A percentile compares a stretch with the other conserved stretches of the same genome.
Evolutionary conservation across 1,284 basidiomycete genomes (phyloP).

Genomic region (Leccinum subspadiceum): DNA sequence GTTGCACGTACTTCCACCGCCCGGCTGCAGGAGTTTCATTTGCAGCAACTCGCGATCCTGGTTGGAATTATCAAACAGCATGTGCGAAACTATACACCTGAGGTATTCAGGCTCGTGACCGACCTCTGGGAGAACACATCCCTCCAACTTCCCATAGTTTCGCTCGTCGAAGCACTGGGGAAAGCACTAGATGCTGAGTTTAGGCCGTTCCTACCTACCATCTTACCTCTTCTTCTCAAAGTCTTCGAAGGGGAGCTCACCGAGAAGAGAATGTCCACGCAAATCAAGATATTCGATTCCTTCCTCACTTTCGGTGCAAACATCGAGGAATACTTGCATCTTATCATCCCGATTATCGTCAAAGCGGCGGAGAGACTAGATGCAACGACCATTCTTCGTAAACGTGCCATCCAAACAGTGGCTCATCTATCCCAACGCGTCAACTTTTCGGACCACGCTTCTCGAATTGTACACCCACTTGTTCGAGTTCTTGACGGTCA

Average conservation of each 20-base stretch:
- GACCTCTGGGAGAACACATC: conserved; percentile 89
- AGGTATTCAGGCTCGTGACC: conserved; percentile 79
- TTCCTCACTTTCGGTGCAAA: conserved; percentile 95
- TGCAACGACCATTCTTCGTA: conserved; percentile 74
- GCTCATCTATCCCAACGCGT: conserved; percentile 91
- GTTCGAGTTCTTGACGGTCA: conserved; percentile 82
- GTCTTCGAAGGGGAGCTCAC: conserved; percentile 87
- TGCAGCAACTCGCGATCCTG: conserved; percentile 95
- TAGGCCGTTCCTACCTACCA: conserved; percentile 93
- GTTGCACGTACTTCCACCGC: conserved; percentile 86
- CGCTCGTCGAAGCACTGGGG: conserved; percentile 93
- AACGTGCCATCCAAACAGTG: conserved; percentile 89
- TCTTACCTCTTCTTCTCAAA: conserved; percentile 88
- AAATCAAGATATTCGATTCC: conserved; percentile 92
- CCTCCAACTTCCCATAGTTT: conserved; percentile 91
- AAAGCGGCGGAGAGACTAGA: conserved; percentile 88
- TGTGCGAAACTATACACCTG: conserved; percentile 87
- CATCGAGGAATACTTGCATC: conserved; percentile 97
- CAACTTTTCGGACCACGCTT: conserved; percentile 99
- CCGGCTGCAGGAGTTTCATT: conserved; percentile 88
- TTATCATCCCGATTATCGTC: conserved; percentile 94
- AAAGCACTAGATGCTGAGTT: conserved; percentile 97
- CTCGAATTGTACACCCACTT: conserved; percentile 94
- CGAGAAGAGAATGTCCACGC: conserved; percentile 76
- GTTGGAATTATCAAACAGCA: conserved; percentile 98